These are phyloP conservation scores for Pseudopyricularia cyperi DNA, from an alignment of 2,329 filamentous ascomycete genomes.

Conservation along the genomic window DNA sequence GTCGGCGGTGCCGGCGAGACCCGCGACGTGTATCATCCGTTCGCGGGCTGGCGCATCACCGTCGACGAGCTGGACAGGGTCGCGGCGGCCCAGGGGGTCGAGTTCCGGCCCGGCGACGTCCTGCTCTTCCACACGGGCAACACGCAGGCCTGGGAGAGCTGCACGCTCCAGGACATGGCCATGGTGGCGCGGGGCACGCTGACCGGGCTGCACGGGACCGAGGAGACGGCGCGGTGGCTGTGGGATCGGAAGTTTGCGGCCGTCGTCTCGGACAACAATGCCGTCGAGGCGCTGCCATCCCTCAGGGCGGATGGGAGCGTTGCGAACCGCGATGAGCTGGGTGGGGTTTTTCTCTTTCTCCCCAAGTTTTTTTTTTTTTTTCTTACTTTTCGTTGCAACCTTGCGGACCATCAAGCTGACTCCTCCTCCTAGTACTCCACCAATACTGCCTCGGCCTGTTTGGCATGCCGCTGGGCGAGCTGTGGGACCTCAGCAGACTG, in stretches of 20 bases:
- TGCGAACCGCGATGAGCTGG: background rate
- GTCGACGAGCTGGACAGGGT: constrained; percentile 42
- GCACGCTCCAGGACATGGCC: constrained; percentile 19
- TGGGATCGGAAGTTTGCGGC: constrained; percentile 57
- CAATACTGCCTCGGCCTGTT: constrained; percentile 34
- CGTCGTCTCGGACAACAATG: constrained; percentile 48
- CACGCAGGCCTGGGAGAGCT: constrained; percentile 41
- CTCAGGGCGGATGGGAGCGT: background rate
- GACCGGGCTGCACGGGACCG: constrained; percentile 26
- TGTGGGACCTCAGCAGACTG: constrained; percentile 41
- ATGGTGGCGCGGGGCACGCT: constrained; percentile 15
- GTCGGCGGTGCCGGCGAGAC: too few species aligned
- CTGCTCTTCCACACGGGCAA: constrained; percentile 52
- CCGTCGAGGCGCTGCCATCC: constrained; percentile 35
- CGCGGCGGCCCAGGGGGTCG: constrained; percentile 44
- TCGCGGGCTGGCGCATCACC: constrained; percentile 38
- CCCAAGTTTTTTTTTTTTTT: background rate
- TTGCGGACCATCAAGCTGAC: background rate
- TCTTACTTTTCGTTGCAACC: background rate
- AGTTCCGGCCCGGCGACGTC: constrained; percentile 52
- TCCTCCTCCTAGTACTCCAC: constrained; percentile 24
- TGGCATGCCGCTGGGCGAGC: constrained; percentile 41
- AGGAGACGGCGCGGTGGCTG: constrained; percentile 49
- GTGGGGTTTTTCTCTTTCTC: too few species aligned
- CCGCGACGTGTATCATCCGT: constrained; percentile 35